Evolutionary conservation across 805 yeast genomes (phyloP).

Genomic region (Saturnispora hagleri): DNA sequence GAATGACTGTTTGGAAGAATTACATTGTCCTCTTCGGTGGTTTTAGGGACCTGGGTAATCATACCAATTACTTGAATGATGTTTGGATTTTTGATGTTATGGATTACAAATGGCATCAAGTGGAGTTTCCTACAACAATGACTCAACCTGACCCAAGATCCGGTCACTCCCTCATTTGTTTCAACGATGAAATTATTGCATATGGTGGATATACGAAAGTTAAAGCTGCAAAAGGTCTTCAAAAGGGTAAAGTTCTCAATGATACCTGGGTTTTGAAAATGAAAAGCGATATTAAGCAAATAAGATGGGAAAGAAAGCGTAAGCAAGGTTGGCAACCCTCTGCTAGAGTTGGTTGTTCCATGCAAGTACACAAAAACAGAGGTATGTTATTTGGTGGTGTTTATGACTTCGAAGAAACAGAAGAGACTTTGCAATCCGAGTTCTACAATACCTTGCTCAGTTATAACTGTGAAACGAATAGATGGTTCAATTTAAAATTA

Average conservation of each 20-base stretch:
- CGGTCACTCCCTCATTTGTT: conserved; percentile 80
- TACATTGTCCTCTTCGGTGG: conserved; percentile 84
- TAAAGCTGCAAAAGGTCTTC: conserved; percentile 79
- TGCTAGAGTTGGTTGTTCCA: conserved; percentile 89
- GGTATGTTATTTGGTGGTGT: conserved; percentile 95
- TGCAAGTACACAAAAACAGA: conserved; percentile 83
- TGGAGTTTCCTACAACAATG: conserved; percentile 76
- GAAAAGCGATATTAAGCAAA: conserved; percentile 69
- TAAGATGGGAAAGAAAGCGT: conserved; percentile 83
- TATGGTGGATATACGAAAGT: conserved; percentile 95
- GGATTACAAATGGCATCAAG: conserved; percentile 83
- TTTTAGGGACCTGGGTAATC: conserved; percentile 78
- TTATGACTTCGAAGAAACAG: conserved; percentile 89
- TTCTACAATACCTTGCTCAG: conserved; percentile 76
- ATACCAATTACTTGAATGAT: conserved; percentile 77
- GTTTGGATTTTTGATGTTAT: conserved; percentile 90
- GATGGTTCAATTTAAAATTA: conserved; percentile 73
- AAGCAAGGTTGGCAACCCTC: conserved; percentile 88
- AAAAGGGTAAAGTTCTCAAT: conserved; percentile 79
- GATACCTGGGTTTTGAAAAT: conserved; percentile 85
- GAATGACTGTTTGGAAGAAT: conserved; percentile 89
- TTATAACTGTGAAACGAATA: conserved; percentile 74
- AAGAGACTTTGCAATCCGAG: conserved; percentile 76
- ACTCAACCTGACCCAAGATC: conserved; percentile 84
- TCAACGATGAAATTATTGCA: conserved; percentile 59